These are phyloP conservation scores for Jackrogersella minutella DNA, from an alignment of 495 filamentous ascomycete genomes.

Conservation along the genomic window DNA sequence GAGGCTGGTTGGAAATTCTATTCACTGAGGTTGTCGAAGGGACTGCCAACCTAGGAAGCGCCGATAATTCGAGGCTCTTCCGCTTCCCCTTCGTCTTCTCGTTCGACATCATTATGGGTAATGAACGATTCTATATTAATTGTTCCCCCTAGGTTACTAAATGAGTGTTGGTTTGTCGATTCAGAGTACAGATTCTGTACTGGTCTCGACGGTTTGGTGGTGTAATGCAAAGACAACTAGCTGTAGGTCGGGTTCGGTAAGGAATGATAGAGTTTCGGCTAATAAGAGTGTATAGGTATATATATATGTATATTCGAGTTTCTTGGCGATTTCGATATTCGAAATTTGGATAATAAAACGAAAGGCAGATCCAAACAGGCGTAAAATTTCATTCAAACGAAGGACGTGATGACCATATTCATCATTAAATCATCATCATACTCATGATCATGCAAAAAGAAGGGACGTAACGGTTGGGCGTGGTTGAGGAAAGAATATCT, in stretches of 20 bases:
- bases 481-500: conserved; percentile 7
- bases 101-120: conserved; percentile 7
- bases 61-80: conserved; percentile 16
- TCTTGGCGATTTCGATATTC: conserved; percentile 5
- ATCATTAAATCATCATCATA: conserved; percentile 34
- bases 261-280: conserved; percentile 12
- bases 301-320: conserved; percentile 3
- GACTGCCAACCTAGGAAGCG: conserved; percentile 27
- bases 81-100: conserved; percentile 17
- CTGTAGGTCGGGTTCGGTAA: conserved; percentile 20
- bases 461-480: conserved; percentile 19
- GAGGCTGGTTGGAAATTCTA: conserved; percentile 17
- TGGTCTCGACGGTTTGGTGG: conserved; percentile 12
- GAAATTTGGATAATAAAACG: conserved; percentile 20
- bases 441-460: conserved; percentile 25
- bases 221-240: not conserved
- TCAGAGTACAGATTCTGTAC: conserved; percentile 12
- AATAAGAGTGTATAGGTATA: conserved; percentile 2
- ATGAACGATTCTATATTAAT: not conserved
- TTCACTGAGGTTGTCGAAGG: conserved; percentile 1
- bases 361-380: conserved; percentile 26
- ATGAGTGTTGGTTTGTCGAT: conserved; percentile 13
- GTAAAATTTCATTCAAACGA: conserved; percentile 31
- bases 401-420: conserved; percentile 32
- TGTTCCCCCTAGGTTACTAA: conserved; percentile 1